A percentile compares a stretch with the other conserved stretches of the same genome.
Evolutionary conservation across 345 rosid species (phyloP).

Genomic region (Murraya koenigii): DNA sequence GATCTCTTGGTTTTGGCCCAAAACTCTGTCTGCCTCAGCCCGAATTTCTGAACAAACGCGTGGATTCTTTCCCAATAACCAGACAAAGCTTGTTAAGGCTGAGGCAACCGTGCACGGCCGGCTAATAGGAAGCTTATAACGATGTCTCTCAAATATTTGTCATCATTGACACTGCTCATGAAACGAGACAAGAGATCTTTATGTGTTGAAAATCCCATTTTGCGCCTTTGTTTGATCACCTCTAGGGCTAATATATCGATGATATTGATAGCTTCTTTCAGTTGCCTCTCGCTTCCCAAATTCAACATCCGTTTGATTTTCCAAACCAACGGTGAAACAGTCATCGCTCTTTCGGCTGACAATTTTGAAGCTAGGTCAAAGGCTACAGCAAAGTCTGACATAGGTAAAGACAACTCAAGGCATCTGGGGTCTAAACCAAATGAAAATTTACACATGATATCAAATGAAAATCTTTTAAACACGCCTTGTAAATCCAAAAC

Average conservation of each 20-base stretch:
- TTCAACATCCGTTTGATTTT: constrained; percentile 56
- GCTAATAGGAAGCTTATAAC: constrained; percentile 62
- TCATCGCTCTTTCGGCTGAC: constrained; percentile 65
- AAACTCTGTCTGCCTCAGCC: constrained; percentile 35
- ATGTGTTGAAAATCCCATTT: constrained; percentile 30
- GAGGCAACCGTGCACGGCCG: constrained; percentile 61
- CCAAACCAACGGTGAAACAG: constrained; percentile 50
- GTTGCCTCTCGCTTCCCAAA: constrained; percentile 59
- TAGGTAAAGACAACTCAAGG: constrained; percentile 48
- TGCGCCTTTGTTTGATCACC: constrained; percentile 46
- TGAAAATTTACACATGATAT: constrained; percentile 55
- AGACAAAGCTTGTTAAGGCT: constrained; percentile 49
- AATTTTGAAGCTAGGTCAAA: constrained; percentile 63
- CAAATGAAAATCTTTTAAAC: constrained; percentile 62
- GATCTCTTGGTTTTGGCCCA: constrained; percentile 26
- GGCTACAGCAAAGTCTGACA: constrained; percentile 51
- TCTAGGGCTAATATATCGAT: constrained; percentile 50
- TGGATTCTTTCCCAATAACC: constrained; percentile 45
- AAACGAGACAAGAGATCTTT: constrained; percentile 69
- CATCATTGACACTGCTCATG: constrained; percentile 46
- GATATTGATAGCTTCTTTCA: constrained; percentile 41
- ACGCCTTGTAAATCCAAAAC: constrained; percentile 60
- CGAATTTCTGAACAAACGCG: constrained; percentile 24
- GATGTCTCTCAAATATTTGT: constrained; percentile 52
- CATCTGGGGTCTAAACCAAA: constrained; percentile 70